Percentiles rank a stretch among this genome's conserved stretches.
phyloP scores from a whole-genome alignment of 2,329 filamentous ascomycete species.

The Zalaria obscura region DNA sequence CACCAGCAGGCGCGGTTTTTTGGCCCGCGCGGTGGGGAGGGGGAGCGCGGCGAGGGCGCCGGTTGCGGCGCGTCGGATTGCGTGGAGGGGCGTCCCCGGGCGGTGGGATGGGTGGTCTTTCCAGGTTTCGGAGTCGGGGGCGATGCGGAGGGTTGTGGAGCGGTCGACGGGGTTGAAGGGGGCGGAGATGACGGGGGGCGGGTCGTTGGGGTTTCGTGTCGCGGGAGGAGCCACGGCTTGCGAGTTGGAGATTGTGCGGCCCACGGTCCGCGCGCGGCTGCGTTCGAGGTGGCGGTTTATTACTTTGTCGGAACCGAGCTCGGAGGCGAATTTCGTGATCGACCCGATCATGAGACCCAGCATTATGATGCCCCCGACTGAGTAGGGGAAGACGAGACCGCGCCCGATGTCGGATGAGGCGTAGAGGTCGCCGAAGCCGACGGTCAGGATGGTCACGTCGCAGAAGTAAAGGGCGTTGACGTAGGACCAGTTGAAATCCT shows the following conservation, averaged over 20 bases:
- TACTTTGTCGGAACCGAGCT: constrained; percentile 48
- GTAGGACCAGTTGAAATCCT: constrained; percentile 46
- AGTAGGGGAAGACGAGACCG: constrained; percentile 68
- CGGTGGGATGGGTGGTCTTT: neutral
- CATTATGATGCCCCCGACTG: constrained; percentile 70
- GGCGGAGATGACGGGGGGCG: constrained; percentile 8
- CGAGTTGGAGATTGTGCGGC: constrained; percentile 38
- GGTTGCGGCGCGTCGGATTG: constrained; percentile 9
- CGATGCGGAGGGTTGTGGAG: constrained; percentile 6
- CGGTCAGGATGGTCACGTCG: constrained; percentile 50
- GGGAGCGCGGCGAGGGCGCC: constrained; percentile 6
- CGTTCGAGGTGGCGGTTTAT: constrained; percentile 44
- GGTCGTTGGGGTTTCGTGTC: neutral
- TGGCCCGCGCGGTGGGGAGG: neutral
- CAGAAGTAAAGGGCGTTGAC: constrained; percentile 57
- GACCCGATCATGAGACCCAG: constrained; percentile 72
- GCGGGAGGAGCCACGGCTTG: constrained; percentile 34
- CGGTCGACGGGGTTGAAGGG: constrained; percentile 8
- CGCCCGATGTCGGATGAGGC: constrained; percentile 43
- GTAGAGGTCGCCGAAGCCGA: constrained; percentile 51
- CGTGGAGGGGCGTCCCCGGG: constrained; percentile 4
- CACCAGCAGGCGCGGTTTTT: constrained; percentile 35
- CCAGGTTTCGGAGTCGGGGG: constrained; percentile 1
- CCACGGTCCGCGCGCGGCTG: constrained; percentile 38
- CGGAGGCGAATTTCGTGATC: constrained; percentile 52